These are phyloP conservation scores for Ustanciosporium gigantosporum DNA, from an alignment of 1,284 basidiomycete species.

Conservation along the genomic window DNA sequence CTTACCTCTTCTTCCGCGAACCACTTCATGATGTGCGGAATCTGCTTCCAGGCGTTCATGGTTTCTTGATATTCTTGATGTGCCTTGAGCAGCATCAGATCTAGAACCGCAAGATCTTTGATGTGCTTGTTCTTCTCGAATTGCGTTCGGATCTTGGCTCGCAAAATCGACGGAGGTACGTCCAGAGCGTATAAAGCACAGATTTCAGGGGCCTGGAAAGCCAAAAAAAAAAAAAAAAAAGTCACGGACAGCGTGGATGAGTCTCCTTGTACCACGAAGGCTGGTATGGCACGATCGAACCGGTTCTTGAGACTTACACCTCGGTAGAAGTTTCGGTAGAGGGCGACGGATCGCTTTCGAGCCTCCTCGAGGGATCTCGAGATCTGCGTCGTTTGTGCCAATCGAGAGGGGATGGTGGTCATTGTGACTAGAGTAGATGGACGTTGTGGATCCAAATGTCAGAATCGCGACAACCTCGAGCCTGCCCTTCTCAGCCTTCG, in stretches of 20 bases:
- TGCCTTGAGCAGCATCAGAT: constrained; percentile 84
- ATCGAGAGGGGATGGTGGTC: constrained; percentile 87
- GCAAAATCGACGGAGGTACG: constrained; percentile 77
- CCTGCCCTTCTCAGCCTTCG: no score
- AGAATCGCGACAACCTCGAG: no score
- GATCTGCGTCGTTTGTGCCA: constrained; percentile 71
- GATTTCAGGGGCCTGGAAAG: constrained; percentile 84
- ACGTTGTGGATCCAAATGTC: no score
- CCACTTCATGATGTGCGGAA: constrained; percentile 62
- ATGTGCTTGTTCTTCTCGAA: constrained; percentile 87
- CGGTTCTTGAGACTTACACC: constrained; percentile 73
- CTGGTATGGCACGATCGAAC: neutral
- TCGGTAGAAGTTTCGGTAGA: constrained; percentile 92
- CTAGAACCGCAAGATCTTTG: constrained; percentile 79
- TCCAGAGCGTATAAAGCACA: constrained; percentile 81
- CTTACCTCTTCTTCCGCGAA: constrained; percentile 63
- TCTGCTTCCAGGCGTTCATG: constrained; percentile 90
- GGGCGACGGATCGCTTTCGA: constrained; percentile 71
- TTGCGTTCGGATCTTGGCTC: constrained; percentile 79
- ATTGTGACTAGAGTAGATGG: no score
- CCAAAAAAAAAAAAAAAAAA: no score
- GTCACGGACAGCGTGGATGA: no score
- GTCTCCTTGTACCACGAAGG: neutral
- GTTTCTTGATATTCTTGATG: constrained; percentile 88
- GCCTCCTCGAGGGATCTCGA: constrained; percentile 70